These are phyloP conservation scores for Asterochloris erici DNA, from an alignment of 139 green algal species.

Conservation along the genomic window DNA sequence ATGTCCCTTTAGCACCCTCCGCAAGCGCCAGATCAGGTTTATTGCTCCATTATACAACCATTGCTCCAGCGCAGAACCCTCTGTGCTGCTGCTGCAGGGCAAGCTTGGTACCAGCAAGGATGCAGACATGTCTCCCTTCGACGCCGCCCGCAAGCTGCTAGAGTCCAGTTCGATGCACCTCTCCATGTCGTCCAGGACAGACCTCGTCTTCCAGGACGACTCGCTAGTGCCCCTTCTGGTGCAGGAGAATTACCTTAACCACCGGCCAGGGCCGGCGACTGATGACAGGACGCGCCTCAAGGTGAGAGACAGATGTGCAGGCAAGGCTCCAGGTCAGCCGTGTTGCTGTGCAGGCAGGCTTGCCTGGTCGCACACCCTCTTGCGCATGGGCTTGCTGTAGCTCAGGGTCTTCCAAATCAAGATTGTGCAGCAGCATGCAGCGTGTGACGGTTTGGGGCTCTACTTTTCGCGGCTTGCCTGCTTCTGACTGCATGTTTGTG, in stretches of 20 bases:
- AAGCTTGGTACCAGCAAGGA: conserved; percentile 69
- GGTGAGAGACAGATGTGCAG: not conserved
- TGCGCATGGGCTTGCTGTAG: too few relatives aligned
- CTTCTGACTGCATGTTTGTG: too few relatives aligned
- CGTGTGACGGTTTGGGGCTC: too few relatives aligned
- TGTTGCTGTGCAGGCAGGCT: too few relatives aligned
- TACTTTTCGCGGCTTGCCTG: too few relatives aligned
- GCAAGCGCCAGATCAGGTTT: not conserved
- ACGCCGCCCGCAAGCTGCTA: conserved; percentile 70
- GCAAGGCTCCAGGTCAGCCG: too few relatives aligned
- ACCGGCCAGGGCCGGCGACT: conserved; percentile 54
- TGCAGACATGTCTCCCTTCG: conserved; percentile 85
- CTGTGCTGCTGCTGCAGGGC: conserved; percentile 16
- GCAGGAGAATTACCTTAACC: conserved; percentile 98
- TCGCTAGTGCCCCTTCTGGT: conserved; percentile 91
- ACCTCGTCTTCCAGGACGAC: conserved; percentile 89
- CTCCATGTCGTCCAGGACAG: conserved; percentile 51
- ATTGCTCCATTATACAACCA: not conserved
- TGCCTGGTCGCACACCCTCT: too few relatives aligned
- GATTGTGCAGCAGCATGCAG: too few relatives aligned
- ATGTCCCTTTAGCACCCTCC: not conserved
- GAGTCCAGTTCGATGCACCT: conserved; percentile 25
- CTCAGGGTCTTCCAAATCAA: too few relatives aligned
- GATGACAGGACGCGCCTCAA: conserved; percentile 28
- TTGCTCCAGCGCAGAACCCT: too few relatives aligned